Percentiles rank a stretch among this genome's conserved stretches.
phyloP scores from a whole-genome alignment of 192 early-diverging fungal genomes.

The Backusella parvicylindrica region DNA sequence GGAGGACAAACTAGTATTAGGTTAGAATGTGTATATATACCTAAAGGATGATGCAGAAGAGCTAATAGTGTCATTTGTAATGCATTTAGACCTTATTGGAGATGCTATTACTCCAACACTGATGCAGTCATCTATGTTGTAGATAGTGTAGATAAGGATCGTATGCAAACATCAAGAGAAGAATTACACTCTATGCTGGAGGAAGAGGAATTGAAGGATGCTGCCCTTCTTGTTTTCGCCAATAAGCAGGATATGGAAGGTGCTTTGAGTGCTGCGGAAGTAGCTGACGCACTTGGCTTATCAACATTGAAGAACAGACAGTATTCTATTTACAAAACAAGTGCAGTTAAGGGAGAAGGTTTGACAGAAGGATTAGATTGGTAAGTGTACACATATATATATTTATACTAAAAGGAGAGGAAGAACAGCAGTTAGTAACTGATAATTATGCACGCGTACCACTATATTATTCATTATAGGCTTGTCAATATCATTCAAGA shows the following conservation, averaged over 20 bases:
- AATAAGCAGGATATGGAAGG: slow-evolving; percentile 98
- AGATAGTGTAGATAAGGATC: slow-evolving; percentile 88
- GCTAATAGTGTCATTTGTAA: neutral
- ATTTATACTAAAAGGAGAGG: neutral
- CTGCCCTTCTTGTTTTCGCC: slow-evolving; percentile 90
- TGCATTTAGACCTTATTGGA: slow-evolving; percentile 81
- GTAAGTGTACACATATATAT: slow-evolving; percentile 44
- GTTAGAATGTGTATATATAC: slow-evolving; percentile 17
- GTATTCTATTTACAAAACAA: slow-evolving; percentile 94
- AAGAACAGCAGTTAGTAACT: neutral
- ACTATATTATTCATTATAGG: slow-evolving; percentile 19
- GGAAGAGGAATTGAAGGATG: slow-evolving; percentile 90
- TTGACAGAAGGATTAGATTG: slow-evolving; percentile 91
- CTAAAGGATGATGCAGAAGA: neutral
- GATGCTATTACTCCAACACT: slow-evolving; percentile 99
- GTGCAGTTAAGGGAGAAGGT: slow-evolving; percentile 93
- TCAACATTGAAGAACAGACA: slow-evolving; percentile 82
- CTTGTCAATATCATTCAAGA: slow-evolving; percentile 46
- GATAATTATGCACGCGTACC: neutral
- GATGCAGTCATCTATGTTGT: slow-evolving; percentile 98
- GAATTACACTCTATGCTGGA: slow-evolving; percentile 92
- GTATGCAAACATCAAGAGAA: slow-evolving; percentile 82
- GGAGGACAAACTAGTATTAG: slow-evolving; percentile 75
- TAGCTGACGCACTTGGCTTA: slow-evolving; percentile 83
- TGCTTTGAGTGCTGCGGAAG: slow-evolving; percentile 87